Evolutionary conservation across 1,284 basidiomycete species (phyloP), one percentile per base, ranked within the genome.

Genomic region (Ustilago xerochloae): DNA sequence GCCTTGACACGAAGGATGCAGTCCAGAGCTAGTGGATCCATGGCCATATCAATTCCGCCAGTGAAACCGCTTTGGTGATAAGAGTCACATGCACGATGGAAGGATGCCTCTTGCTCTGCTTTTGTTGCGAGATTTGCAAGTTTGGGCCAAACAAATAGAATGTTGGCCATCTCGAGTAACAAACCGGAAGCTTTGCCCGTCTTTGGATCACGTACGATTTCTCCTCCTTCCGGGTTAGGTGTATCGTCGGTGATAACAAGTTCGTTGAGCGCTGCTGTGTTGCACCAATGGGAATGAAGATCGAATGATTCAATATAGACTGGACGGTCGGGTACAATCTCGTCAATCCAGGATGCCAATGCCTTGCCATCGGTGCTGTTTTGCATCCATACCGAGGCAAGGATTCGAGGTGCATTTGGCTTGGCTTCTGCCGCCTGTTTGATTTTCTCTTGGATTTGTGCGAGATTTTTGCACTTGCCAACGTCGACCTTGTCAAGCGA

Each of bases 401-500:
- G 45, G 24, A 75, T 71, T 6, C 73, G 41, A 1, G 59, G 57
- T n/a, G 67, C 69, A 39, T 59, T 48, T 5, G 73, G 68, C 26
- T 61, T 63, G 12, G 59, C 55, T 4, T 62, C 48, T n/a, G 69
- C 69, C 0, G 69, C 69, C 20, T 60, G 29, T 38, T 67, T 65
- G 54, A 71, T 65, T 33, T 38, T 61, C 18, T 56, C 36, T 36
- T 70, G 64, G 22, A 75, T 72, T 26, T 75, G 56, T 10, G 52
- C 56, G 58, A 75, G 60, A 13, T 52, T 62, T 51, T 62, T 71
- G 63, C 73, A 75, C 13, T 57, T 58, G 52, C 54, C 49, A 22
- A 75, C 32, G 36, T 75, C 68, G 22, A 71, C 43, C 48, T 75
- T 75, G 58, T 75, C 68, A 29, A 75, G 69, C 6, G 68, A 71